These are phyloP conservation scores for Ogataea degrootiae DNA, from an alignment of 805 yeast genomes.

Conservation along the genomic window DNA sequence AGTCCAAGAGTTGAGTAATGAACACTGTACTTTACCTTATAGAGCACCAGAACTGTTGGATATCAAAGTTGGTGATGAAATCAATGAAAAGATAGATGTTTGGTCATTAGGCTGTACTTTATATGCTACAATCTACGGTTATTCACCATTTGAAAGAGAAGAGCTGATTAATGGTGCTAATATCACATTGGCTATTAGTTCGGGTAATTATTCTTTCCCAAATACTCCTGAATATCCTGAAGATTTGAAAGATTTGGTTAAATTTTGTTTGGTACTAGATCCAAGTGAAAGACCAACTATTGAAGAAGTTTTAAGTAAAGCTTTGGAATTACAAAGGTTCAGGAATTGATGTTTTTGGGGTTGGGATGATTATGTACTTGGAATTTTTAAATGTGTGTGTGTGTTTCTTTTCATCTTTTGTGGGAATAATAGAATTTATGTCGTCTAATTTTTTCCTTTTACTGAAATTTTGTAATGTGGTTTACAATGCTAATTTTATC, in stretches of 20 bases:
- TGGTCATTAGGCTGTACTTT: conserved; percentile 91
- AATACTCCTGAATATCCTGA: conserved; percentile 46
- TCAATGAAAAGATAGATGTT: conserved; percentile 75
- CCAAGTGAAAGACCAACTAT: conserved; percentile 59
- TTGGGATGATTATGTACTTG: too few species aligned
- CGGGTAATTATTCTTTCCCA: conserved; percentile 62
- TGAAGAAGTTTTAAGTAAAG: conserved; percentile 50
- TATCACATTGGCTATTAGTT: conserved; percentile 66
- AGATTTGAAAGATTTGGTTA: conserved; percentile 51
- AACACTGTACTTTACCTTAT: conserved; percentile 81
- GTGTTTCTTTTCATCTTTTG: too few species aligned
- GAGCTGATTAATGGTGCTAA: conserved; percentile 81
- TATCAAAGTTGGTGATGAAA: conserved; percentile 56
- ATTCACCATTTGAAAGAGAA: conserved; percentile 83
- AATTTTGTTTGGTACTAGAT: conserved; percentile 57
- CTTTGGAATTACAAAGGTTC: conserved; percentile 37
- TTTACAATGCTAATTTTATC: too few species aligned
- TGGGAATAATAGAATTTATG: too few species aligned
- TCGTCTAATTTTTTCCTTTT: too few species aligned
- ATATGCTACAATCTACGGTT: conserved; percentile 71
- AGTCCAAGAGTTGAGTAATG: conserved; percentile 76
- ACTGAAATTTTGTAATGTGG: too few species aligned
- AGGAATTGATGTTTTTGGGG: conserved; percentile 4
- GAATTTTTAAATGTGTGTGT: too few species aligned
- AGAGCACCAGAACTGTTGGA: conserved; percentile 89